A percentile compares a stretch with the other conserved stretches of the same genome.
These are phyloP conservation scores for Botrytis medusae DNA, from an alignment of 2,329 filamentous ascomycete genomes.

Conservation along the genomic window DNA sequence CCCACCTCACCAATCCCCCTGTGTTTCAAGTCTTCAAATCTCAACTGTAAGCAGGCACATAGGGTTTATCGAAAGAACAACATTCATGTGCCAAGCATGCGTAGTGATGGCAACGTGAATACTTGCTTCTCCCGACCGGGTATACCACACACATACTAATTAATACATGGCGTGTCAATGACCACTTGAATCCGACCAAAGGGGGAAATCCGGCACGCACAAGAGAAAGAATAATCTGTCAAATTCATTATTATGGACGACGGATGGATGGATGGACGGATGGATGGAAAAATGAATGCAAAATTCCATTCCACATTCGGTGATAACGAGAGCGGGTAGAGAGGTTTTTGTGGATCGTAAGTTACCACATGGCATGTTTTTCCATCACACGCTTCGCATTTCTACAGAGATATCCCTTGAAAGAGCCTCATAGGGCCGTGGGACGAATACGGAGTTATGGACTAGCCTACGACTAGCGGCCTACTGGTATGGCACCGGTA, in stretches of 20 bases:
- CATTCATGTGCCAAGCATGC: slow-evolving; percentile 9
- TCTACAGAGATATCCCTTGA: slow-evolving; percentile 4
- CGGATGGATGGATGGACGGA: neutral
- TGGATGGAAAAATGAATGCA: neutral
- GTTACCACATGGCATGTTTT: neutral
- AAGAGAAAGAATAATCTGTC: too few relatives aligned
- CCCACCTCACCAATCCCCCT: neutral
- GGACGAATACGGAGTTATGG: neutral
- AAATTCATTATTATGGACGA: neutral
- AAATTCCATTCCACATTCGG: neutral
- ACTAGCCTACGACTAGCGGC: neutral
- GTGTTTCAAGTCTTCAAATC: neutral
- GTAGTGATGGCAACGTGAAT: neutral
- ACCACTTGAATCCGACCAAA: neutral
- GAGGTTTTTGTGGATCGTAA: neutral
- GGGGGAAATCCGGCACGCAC: neutral
- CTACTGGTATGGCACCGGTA: neutral
- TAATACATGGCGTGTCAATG: neutral
- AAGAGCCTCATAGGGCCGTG: slow-evolving; percentile 7
- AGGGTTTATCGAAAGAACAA: neutral
- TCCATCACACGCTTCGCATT: neutral
- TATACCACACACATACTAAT: neutral
- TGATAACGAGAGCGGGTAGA: neutral
- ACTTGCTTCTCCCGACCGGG: neutral
- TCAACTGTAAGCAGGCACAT: neutral